A percentile compares a stretch with the other conserved stretches of the same genome.
phyloP scores from a whole-genome alignment of 306 rosid genomes.

The Albizia julibrissin region DNA sequence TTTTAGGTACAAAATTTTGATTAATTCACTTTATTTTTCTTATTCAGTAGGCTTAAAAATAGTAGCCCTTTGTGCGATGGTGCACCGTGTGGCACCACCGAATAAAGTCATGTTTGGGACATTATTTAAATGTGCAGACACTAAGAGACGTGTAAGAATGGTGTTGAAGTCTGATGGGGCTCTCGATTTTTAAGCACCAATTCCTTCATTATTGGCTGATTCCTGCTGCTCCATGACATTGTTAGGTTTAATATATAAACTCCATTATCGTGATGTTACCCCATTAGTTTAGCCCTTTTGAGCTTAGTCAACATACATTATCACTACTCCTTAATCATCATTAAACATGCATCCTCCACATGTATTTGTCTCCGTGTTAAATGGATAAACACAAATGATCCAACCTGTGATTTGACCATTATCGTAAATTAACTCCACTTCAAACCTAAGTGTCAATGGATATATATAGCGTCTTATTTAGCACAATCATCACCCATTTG shows the following conservation, averaged over 20 bases:
- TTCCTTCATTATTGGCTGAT: not conserved
- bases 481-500: not conserved
- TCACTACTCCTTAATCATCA: constrained; percentile 8
- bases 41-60: no score
- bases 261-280: not conserved
- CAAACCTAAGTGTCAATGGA: not conserved
- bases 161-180: not conserved
- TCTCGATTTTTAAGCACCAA: constrained; percentile 19
- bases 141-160: not conserved
- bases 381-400: not conserved
- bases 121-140: not conserved
- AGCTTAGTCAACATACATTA: not conserved
- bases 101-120: not conserved
- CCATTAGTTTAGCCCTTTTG: not conserved
- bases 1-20: no score
- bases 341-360: not conserved
- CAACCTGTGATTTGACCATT: not conserved
- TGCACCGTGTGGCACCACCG: not conserved
- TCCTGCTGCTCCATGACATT: not conserved
- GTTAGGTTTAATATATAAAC: not conserved
- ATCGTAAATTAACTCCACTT: not conserved
- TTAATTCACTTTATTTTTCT: no score
- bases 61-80: no score
- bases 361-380: not conserved
- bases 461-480: not conserved